Evolutionary conservation across 2,329 filamentous ascomycete genomes (phyloP).

Genomic region (Ophiocordyceps camponoti-floridani): DNA sequence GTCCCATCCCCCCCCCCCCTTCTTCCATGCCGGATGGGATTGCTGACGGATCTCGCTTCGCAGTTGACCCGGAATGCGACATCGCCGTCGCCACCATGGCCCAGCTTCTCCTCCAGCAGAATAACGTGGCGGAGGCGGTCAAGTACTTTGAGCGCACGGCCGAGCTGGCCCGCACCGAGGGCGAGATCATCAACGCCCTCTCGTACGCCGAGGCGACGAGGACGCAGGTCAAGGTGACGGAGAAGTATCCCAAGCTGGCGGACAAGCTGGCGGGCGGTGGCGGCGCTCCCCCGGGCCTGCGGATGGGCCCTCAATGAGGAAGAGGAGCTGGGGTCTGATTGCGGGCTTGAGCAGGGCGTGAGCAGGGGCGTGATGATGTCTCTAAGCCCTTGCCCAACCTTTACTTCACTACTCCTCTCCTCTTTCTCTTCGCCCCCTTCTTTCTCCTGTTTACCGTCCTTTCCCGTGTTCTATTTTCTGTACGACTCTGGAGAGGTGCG

Average conservation of each 20-base stretch:
- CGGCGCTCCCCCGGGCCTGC: constrained; percentile 15
- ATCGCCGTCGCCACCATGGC: constrained; percentile 98
- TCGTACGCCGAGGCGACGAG: constrained; percentile 94
- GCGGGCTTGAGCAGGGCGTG: not conserved
- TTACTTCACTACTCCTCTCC: too few species aligned
- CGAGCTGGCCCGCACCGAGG: constrained; percentile 83
- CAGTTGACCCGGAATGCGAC: constrained; percentile 95
- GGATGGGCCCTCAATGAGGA: constrained; percentile 18
- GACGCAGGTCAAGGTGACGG: constrained; percentile 83
- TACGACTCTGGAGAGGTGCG: too few species aligned
- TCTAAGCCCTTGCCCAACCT: too few species aligned
- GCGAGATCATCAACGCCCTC: constrained; percentile 88
- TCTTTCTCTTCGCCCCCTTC: not conserved
- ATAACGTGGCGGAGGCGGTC: constrained; percentile 86
- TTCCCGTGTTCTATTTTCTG: too few species aligned
- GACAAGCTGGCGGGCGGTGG: constrained; percentile 37
- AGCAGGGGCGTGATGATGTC: too few species aligned
- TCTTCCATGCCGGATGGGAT: not conserved
- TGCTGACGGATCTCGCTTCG: constrained; percentile 13
- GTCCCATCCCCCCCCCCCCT: constrained; percentile 16
- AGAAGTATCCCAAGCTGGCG: constrained; percentile 69
- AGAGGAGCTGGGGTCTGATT: not conserved
- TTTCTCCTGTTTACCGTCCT: not conserved
- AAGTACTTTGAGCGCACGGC: constrained; percentile 95
- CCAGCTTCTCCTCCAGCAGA: constrained; percentile 90